phyloP scores from a whole-genome alignment of 139 green algal genomes.

The Haematococcus lacustris region DNA sequence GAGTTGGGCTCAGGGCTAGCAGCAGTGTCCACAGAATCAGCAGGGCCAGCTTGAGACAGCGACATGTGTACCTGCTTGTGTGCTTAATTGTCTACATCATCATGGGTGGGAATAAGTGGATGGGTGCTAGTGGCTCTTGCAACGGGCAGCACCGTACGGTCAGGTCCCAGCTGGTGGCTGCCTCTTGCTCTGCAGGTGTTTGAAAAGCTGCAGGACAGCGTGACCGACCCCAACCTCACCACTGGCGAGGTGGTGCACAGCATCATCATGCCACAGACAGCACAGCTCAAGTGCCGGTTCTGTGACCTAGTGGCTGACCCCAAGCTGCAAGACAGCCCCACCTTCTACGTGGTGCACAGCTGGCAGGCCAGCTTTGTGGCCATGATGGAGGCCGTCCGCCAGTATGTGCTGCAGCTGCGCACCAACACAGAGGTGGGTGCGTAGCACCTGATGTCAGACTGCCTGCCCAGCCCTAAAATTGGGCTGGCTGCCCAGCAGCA shows the following conservation, averaged over 20 bases:
- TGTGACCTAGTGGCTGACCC: conserved; percentile 4
- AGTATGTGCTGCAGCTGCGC: conserved; percentile 2
- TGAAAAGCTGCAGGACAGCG: conserved; percentile 1
- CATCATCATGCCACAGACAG: neutral
- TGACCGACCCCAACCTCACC: neutral
- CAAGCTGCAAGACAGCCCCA: conserved; percentile 5
- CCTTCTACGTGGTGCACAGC: conserved; percentile 11
- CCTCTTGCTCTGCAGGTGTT: conserved; percentile 3
- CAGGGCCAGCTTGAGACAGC: too few relatives aligned
- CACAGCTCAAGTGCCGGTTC: conserved; percentile 8
- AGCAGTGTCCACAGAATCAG: too few relatives aligned
- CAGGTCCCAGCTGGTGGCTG: too few relatives aligned
- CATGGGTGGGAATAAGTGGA: too few relatives aligned
- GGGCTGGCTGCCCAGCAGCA: too few relatives aligned
- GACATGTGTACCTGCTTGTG: too few relatives aligned
- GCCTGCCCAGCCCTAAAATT: too few relatives aligned
- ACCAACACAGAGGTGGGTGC: conserved; percentile 3
- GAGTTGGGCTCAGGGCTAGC: too few relatives aligned
- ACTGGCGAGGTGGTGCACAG: conserved; percentile 5
- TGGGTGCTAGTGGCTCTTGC: too few relatives aligned
- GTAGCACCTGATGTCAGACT: too few relatives aligned
- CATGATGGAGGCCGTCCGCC: neutral
- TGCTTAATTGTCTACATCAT: too few relatives aligned
- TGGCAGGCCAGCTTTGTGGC: conserved; percentile 5
- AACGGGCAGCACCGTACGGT: too few relatives aligned